Base-by-base conservation (phyloP, 768 basidiomycete species). In the Fomitopsis pulvina region DNA sequence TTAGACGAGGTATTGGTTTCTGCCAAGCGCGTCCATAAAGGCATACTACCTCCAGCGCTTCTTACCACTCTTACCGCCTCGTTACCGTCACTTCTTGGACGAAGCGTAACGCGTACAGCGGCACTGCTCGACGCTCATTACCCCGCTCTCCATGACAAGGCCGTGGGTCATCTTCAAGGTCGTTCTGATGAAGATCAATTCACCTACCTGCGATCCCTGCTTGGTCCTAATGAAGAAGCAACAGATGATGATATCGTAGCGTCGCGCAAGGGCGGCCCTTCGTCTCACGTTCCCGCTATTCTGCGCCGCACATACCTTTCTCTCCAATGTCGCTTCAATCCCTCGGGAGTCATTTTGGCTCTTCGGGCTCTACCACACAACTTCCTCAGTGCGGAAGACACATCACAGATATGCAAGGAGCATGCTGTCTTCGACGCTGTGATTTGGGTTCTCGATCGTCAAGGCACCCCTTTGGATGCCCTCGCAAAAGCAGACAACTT, bases 371-470 rank as follows among this genome's bases (percentile, higher is more conserved):
- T 87, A 48, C 79, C 82, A 0, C 51, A 61, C 4, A 74, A 74
- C 14, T 68, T 67, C 46, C 63, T 91, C 42, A 81, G 87, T 48
- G 78, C 81, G 68, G 53, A 66, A 2, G 68, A 76, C 20, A 69
- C 84, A 22, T 68, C 81, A 14, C 68, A 69, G 4, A 76, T 79
- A 8, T 94, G 91, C 64, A 87, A 93, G 65, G 64, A 72, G 2
- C 72, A 75, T 18, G 71, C 72, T 37, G 82, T 81, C 14, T 86
- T 77, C 54, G 83, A 90, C 43, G 90, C 88, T 8, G 83, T 87
- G 21, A 68, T 97, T 4, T 97, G 94, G 94, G 74, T 82, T 2
- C 67, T 83, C 41, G 76, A 92, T 56, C 74, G 76, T 59, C 73
- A 71, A 38, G 87, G 85, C 2, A 69, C 81, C 42, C 77, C 85